A percentile compares a stretch with the other conserved stretches of the same genome.
Conservation (phyloP, 352 stramenopile species). For the Phytopythium delawarense region DNA sequence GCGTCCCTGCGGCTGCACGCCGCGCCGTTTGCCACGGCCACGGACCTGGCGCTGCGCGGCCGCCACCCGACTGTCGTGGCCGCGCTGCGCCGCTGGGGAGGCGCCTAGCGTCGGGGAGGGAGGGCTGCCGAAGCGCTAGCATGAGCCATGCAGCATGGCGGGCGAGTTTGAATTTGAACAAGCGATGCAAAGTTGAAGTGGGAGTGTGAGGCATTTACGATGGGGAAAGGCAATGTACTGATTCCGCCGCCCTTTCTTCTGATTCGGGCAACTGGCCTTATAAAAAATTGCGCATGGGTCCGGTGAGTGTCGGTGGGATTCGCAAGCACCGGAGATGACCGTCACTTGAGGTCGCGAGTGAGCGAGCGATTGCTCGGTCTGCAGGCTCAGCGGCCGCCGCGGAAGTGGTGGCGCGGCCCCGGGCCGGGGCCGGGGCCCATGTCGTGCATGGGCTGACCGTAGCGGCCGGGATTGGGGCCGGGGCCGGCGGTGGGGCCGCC, state of each 20-base stretch:
- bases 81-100: not conserved
- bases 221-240: too few relatives aligned
- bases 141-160: not conserved
- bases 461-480: conserved; percentile 21
- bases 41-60: conserved; percentile 12
- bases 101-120: not conserved
- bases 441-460: conserved; percentile 27
- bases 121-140: not conserved
- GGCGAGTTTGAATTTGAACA: too few relatives aligned
- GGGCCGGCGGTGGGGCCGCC: not conserved
- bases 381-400: conserved; percentile 40
- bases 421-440: conserved; percentile 17
- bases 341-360: not conserved
- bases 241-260: not conserved
- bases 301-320: not conserved
- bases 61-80: conserved; percentile 7
- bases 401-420: conserved; percentile 31
- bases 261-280: not conserved
- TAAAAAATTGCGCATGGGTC: not conserved
- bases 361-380: too few relatives aligned
- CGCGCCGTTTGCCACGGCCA: conserved; percentile 12
- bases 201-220: too few relatives aligned
- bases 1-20: conserved; percentile 5
- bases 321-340: not conserved
- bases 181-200: too few relatives aligned